Evolutionary conservation across 805 yeast species (phyloP), one percentile per base, ranked within the genome.

Genomic region (Candida stauntonica): DNA sequence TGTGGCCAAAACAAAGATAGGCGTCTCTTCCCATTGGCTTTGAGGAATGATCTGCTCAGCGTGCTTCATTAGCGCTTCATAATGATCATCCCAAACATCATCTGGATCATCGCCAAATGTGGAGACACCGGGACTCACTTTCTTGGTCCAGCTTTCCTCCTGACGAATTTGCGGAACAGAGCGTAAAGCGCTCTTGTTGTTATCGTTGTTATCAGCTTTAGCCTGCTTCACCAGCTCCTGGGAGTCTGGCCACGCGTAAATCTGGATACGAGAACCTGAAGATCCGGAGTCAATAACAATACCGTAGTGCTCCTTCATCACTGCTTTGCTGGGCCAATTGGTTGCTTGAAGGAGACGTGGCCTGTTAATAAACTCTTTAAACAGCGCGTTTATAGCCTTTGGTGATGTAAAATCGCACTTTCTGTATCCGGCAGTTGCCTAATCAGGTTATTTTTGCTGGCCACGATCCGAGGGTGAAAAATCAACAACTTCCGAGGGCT

Each of bases 241-340:
- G 1, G 79, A 68, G 50, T 79, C 79, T 12, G 72, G 72, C 96
- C 96, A 91, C 43, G 73, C 69, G 58, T 86, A 91, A 9, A 91
- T 75, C 58, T 86, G 89, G 13, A 85, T 71, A 37, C 99, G 68
- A 4, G 97, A 87, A 2, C 99, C 99, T 0, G 95, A 85, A 1
- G 97, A 88, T 1, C 99, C 99, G 0, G 97, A 87, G 61, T 91
- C 99, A 3, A 91, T 73, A 13, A 91, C 94, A 21, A 93, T 81
- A 19, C 96, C 97, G 66, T 86, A 89, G 35, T 69, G 52, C 20
- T 55, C 49, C 27, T 46, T 42, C 17, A 37, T 38, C 47, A 41
- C 46, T 5, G 17, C 20, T 7, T 14, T 8, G n/a, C n/a, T n/a
- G n/a, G n/a, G n/a, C n/a, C n/a, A n/a, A n/a, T n/a, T n/a, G n/a